Base-by-base conservation (phyloP, 1,139 yeast species). In the Saccharomycopsis hybrid region DNA sequence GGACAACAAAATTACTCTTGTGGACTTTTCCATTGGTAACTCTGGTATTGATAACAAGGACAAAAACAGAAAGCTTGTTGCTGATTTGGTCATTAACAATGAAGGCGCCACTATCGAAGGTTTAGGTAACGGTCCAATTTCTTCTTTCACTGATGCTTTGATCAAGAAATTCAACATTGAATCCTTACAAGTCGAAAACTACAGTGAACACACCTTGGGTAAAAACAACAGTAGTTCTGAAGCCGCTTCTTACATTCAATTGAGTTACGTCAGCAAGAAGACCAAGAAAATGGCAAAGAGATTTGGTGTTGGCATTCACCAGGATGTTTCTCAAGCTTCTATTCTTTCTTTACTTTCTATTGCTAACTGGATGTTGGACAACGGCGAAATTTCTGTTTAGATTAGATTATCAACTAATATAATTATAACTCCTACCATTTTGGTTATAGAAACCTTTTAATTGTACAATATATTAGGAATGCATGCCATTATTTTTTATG, bases 241-340 rank as follows among this genome's bases (percentile, higher is more conserved):
- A 65, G 98, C 98, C 55, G 97, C 94, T 29, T 82, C 97, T 25
- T 92, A 84, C 65, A 82, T 89, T 57, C 88, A 83, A 64, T 71
- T 82, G 45, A 68, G 74, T 44, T 75, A 77, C 62, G 64, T 69
- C 48, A 56, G 57, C 13, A 63, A 62, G 48, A 66, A 66, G 44
- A 58, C 63, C 31, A 73, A 74, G 48, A 71, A 73, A 47, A 68
- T 71, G 41, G 67, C 71, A 31, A 64, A 70, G 52, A 77, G 80
- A 63, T 90, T 97, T 97, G 97, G 98, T 68, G 89, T 88, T 51
- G 97, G 97, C 62, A 82, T 90, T 54, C 82, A 89, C 64, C 88
- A 85, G 65, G 97, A 92, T 74, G 96, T 89, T 41, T 83, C 95
- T 33, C 88, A 84, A 62, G 95, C 97, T 43, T 83, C 95, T 13